phyloP scores from a whole-genome alignment of 2,329 filamentous ascomycete species.

The Aschersonia sp. region DNA sequence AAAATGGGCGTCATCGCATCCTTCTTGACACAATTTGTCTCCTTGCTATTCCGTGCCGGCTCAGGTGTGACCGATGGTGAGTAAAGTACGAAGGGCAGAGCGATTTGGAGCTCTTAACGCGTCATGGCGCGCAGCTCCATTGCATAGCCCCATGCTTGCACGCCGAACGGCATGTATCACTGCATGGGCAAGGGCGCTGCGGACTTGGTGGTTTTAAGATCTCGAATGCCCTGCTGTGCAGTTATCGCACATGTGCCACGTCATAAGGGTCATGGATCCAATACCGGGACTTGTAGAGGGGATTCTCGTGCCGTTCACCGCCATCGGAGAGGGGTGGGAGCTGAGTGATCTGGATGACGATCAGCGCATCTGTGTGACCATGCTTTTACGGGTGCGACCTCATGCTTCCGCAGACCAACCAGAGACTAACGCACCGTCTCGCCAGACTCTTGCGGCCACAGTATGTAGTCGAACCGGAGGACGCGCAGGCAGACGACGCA shows the following conservation, averaged over 20 bases:
- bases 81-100: conserved; percentile 74
- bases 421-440: conserved; percentile 28
- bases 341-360: background rate
- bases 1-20: too few relatives aligned
- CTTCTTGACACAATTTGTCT: too few relatives aligned
- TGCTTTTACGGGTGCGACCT: background rate
- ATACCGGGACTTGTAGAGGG: background rate
- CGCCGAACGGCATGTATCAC: conserved; percentile 45
- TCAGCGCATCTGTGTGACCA: background rate
- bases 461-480: conserved; percentile 6
- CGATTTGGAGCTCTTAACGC: conserved; percentile 72
- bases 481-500: conserved; percentile 9
- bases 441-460: conserved; percentile 27
- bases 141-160: conserved; percentile 67
- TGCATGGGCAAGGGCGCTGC: conserved; percentile 60
- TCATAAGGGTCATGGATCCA: background rate
- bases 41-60: too few relatives aligned
- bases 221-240: conserved; percentile 39
- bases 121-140: conserved; percentile 83
- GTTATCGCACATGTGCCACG: too few relatives aligned
- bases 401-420: conserved; percentile 25
- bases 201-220: conserved; percentile 67
- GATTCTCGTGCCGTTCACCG: background rate
- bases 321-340: background rate
- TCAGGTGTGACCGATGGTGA: conserved; percentile 46